Conservation (phyloP, 306 rosid species). For the Prunus mongolica region DNA sequence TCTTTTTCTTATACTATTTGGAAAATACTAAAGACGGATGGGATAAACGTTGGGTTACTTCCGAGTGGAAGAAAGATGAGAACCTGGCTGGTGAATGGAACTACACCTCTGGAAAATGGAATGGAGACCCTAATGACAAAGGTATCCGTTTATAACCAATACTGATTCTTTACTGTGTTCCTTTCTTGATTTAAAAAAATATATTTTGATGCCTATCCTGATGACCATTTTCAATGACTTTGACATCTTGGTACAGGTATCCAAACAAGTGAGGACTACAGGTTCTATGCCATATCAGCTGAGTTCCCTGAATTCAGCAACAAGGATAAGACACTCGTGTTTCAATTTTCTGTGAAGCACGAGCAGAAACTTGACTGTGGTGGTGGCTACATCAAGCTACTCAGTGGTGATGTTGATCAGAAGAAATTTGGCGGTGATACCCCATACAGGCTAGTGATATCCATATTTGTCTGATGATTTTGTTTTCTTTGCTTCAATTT, state of each 20-base stretch:
- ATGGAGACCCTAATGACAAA: conserved; percentile 79
- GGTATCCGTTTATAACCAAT: conserved; percentile 37
- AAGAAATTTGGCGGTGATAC: conserved; percentile 97
- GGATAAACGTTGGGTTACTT: conserved; percentile 88
- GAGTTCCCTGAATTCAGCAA: conserved; percentile 95
- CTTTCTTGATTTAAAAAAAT: neutral
- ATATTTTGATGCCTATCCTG: neutral
- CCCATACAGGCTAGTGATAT: conserved; percentile 72
- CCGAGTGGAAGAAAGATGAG: conserved; percentile 95
- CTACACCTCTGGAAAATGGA: conserved; percentile 91
- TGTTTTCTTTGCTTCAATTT: neutral
- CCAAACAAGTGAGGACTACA: conserved; percentile 94
- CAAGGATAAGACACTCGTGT: conserved; percentile 79
- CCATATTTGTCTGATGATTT: neutral
- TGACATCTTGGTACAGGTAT: conserved; percentile 54
- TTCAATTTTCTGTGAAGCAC: conserved; percentile 94
- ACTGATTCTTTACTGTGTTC: neutral
- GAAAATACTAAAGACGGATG: conserved; percentile 66
- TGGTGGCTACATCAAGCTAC: conserved; percentile 97
- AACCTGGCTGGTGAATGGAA: conserved; percentile 92
- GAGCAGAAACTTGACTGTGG: conserved; percentile 99
- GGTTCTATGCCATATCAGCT: conserved; percentile 95
- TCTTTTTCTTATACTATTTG: conserved; percentile 2
- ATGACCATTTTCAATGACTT: neutral
- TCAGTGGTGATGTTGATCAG: conserved; percentile 89